Conservation (phyloP, 176 grass and related monocot species). For the Ampelocalamus luodianensis region DNA sequence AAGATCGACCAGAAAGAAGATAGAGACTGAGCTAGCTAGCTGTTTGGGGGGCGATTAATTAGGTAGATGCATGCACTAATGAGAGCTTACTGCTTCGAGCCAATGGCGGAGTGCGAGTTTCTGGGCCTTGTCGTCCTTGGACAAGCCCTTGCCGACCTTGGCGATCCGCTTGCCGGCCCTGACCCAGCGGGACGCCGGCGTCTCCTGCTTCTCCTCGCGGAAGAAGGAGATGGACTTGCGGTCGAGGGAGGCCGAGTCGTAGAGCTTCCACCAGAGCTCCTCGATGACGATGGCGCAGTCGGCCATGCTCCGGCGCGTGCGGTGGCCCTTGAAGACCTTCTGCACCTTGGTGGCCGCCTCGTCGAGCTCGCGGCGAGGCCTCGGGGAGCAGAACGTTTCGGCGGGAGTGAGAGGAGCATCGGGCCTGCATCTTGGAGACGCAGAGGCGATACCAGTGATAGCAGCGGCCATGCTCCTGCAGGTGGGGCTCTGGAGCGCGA, state of each 20-base stretch:
- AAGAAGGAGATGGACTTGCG: slow-evolving; percentile 73
- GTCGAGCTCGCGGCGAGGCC: slow-evolving; percentile 45
- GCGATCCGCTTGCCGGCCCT: slow-evolving; percentile 61
- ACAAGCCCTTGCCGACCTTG: slow-evolving; percentile 76
- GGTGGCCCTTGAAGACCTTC: slow-evolving; percentile 82
- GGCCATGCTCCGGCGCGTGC: slow-evolving; percentile 73
- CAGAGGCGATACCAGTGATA: too few species aligned
- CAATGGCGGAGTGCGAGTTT: slow-evolving; percentile 72
- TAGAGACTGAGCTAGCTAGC: too few species aligned
- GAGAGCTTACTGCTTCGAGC: slow-evolving; percentile 70
- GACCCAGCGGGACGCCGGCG: slow-evolving; percentile 60
- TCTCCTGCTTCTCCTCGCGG: slow-evolving; percentile 50
- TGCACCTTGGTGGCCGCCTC: slow-evolving; percentile 66
- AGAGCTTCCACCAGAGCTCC: slow-evolving; percentile 87
- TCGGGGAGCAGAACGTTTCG: not conserved
- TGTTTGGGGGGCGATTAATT: too few species aligned
- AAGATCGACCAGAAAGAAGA: too few species aligned
- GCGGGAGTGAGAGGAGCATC: not conserved
- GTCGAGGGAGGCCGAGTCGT: slow-evolving; percentile 66
- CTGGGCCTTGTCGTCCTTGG: slow-evolving; percentile 78
- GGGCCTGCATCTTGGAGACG: not conserved
- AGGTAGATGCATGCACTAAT: not conserved
- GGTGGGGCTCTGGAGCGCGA: not conserved
- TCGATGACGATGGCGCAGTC: slow-evolving; percentile 76
- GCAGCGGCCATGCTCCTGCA: not conserved